These are phyloP conservation scores for Bonia amplexicaulis DNA, from an alignment of 176 grass and related monocot species.

Conservation along the genomic window DNA sequence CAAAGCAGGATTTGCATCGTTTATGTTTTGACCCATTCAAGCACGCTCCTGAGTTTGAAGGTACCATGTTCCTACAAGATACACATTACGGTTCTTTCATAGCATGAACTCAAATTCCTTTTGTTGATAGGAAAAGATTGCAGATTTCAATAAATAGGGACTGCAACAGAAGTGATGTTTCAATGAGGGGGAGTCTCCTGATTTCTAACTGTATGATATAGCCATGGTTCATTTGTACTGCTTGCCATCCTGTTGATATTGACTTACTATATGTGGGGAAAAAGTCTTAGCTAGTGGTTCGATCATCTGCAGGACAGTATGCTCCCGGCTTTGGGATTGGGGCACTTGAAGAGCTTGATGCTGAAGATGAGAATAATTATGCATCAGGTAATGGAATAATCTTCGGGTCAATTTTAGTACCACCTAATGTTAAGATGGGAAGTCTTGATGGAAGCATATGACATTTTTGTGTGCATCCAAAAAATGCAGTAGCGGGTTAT, in stretches of 20 bases:
- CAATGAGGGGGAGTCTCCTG: constrained; percentile 46
- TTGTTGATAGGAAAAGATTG: constrained; percentile 72
- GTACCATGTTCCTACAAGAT: constrained; percentile 34
- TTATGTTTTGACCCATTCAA: constrained; percentile 97
- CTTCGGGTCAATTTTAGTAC: constrained; percentile 16
- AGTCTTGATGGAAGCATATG: constrained; percentile 7
- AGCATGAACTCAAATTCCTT: constrained; percentile 24
- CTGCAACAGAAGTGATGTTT: constrained; percentile 49
- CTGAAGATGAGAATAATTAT: constrained; percentile 99
- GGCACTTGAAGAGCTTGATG: constrained; percentile 93
- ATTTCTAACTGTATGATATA: constrained; percentile 72
- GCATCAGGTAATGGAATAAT: constrained; percentile 73
- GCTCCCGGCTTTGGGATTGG: constrained; percentile 95
- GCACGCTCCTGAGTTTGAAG: constrained; percentile 93
- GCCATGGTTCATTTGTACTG: constrained; percentile 15
- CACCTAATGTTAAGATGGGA: neutral
- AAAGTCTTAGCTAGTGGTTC: constrained; percentile 18
- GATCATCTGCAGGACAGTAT: constrained; percentile 79
- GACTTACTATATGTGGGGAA: neutral
- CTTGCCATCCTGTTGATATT: constrained; percentile 11
- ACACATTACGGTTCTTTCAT: neutral
- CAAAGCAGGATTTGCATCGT: constrained; percentile 88
- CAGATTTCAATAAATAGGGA: constrained; percentile 45
- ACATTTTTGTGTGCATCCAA: neutral
- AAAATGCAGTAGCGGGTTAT: neutral